Evolutionary conservation across 345 rosid species (phyloP), one percentile per base, ranked within the genome.

Genomic region (Brassica carinata): DNA sequence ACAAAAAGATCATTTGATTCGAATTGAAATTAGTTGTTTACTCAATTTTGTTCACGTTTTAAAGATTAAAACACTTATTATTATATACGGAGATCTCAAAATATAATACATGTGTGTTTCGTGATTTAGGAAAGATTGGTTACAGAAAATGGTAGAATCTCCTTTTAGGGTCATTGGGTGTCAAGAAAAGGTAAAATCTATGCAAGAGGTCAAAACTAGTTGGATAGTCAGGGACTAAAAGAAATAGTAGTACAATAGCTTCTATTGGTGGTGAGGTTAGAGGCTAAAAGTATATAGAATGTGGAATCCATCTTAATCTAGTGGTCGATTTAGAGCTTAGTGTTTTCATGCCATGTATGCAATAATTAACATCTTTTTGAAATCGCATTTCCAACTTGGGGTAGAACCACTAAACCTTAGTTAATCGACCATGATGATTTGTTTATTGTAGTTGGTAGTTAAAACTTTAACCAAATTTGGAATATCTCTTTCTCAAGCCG

Each of bases 51-150:
- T 34, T 34, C 40, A 34, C 40, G 40, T 34, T 34, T 34, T 34
- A 34, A 34, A 34, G 40, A 34, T 34, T 34, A 34, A 34, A 34
- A 4, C 8, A 6, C 7, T 34, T 34, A 34, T 34, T 7, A 34
- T 34, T 34, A 34, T 31, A 31, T 34, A 34, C n/a, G 64, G 27
- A 77, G 53, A 64, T 33, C 67, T 34, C 71, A 71, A 71, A 51
- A 33, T 33, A 51, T 36, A 19, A 17, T 67, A 38, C 40, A 76
- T 58, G 43, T 57, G 27, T 57, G 13, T 15, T 7, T 38, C 11
- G 45, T 57, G 18, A 38, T 38, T n/a, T 36, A 34, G 18, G 6
- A 8, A 67, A 33, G 7, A 66, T 5, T 55, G 18, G 7, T 14
- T 64, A 57, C 34, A 51, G 1, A 13, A 31, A 2, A 62, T 26